Percentiles rank a stretch among this genome's conserved stretches.
These are phyloP conservation scores for Phytophthora podocarpi DNA, from an alignment of 352 stramenopile species.

Conservation along the genomic window DNA sequence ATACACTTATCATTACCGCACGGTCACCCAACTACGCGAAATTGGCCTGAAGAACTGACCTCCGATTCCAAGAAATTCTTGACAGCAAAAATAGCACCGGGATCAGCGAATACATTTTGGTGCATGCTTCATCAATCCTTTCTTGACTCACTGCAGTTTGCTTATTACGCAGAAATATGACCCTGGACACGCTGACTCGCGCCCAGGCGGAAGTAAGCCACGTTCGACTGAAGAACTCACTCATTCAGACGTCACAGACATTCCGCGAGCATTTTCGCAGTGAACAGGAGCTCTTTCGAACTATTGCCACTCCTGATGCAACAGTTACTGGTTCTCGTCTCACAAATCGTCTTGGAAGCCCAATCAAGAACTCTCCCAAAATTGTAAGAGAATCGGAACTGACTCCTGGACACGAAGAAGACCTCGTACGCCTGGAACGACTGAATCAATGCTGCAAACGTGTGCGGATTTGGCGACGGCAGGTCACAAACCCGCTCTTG, in stretches of 20 bases:
- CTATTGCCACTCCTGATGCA: not conserved
- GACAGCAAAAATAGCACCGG: constrained; percentile 27
- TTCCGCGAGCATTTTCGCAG: constrained; percentile 55
- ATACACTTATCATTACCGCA: constrained; percentile 64
- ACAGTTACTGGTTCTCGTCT: not conserved
- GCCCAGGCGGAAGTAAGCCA: constrained; percentile 61
- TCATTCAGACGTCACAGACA: constrained; percentile 46
- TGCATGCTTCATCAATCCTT: constrained; percentile 1
- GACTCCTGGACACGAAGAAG: constrained; percentile 32
- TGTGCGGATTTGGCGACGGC: constrained; percentile 67
- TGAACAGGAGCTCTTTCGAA: constrained; percentile 61
- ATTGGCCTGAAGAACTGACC: constrained; percentile 36
- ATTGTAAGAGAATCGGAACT: not conserved
- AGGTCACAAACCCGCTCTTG: constrained; percentile 69
- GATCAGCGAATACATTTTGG: constrained; percentile 14
- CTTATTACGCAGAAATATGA: constrained; percentile 41
- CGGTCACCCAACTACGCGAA: constrained; percentile 26
- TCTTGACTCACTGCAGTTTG: not conserved
- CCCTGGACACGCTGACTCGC: constrained; percentile 68
- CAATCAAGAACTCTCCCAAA: constrained; percentile 14
- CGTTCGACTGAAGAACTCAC: constrained; percentile 60
- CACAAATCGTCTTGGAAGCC: constrained; percentile 1
- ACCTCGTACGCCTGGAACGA: constrained; percentile 61
- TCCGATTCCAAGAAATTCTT: not conserved
- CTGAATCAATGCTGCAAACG: constrained; percentile 78